Evolutionary conservation across 495 filamentous ascomycete species (phyloP).

Genomic region (Annulohypoxylon moriforme): DNA sequence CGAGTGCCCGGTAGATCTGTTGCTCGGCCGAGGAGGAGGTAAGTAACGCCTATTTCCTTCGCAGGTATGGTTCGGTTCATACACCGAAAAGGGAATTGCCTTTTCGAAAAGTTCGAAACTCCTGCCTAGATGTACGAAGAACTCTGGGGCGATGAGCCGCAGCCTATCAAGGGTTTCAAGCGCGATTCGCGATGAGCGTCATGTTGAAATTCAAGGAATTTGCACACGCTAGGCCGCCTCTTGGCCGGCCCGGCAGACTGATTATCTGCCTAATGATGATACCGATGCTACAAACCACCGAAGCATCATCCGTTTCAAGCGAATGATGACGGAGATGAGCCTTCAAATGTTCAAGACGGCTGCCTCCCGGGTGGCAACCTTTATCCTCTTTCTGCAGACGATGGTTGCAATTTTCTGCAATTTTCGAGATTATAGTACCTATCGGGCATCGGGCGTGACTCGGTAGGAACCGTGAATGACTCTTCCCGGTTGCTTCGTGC

Average conservation of each 20-base stretch:
- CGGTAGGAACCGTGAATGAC: slow-evolving; percentile 4
- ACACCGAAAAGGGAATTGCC: slow-evolving; percentile 1
- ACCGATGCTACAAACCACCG: slow-evolving; percentile 19
- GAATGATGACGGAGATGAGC: slow-evolving; percentile 24
- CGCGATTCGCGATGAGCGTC: slow-evolving; percentile 22
- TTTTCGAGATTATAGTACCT: slow-evolving; percentile 1
- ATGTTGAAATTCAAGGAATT: slow-evolving; percentile 10
- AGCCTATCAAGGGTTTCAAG: slow-evolving; percentile 20
- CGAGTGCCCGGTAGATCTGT: background rate
- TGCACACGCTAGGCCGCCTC: slow-evolving; percentile 27
- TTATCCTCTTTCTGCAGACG: slow-evolving; percentile 12
- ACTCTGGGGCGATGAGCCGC: slow-evolving; percentile 21
- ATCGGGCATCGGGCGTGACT: slow-evolving; percentile 23
- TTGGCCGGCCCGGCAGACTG: slow-evolving; percentile 35
- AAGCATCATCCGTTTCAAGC: slow-evolving; percentile 34
- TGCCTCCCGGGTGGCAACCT: slow-evolving; percentile 22
- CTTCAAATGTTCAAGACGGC: slow-evolving; percentile 15
- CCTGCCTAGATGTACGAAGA: background rate
- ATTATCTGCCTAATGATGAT: slow-evolving; percentile 30
- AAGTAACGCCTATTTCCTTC: slow-evolving; percentile 23
- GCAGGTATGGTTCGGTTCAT: slow-evolving; percentile 12
- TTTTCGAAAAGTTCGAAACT: slow-evolving; percentile 6
- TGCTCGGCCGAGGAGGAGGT: slow-evolving; percentile 18
- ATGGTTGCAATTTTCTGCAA: slow-evolving; percentile 4
- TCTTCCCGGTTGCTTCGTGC: slow-evolving; percentile 15